phyloP scores from a whole-genome alignment of 2,329 filamentous ascomycete species.

The Chalara sp. region DNA sequence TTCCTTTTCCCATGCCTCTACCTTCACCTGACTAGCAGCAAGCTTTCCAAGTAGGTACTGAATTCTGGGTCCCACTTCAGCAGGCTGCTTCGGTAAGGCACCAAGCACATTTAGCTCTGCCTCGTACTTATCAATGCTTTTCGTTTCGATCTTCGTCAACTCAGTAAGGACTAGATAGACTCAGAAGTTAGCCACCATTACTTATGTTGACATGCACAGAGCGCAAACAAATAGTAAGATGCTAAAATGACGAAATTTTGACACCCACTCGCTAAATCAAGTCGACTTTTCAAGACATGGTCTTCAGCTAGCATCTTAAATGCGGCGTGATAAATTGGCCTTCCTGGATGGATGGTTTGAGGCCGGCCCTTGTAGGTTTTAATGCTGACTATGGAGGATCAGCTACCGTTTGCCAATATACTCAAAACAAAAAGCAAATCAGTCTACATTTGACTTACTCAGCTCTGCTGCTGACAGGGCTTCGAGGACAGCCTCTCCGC shows the following conservation, averaged over 20 bases:
- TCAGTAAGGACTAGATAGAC: conserved; percentile 47
- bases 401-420: too few species aligned
- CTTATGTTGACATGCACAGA: too few species aligned
- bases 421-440: too few species aligned
- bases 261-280: conserved; percentile 53
- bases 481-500: conserved; percentile 70
- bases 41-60: conserved; percentile 71
- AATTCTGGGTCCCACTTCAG: conserved; percentile 59
- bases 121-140: conserved; percentile 73
- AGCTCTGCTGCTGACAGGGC: conserved; percentile 80
- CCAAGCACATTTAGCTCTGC: conserved; percentile 68
- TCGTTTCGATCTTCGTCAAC: conserved; percentile 63
- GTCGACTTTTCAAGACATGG: conserved; percentile 62
- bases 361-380: conserved; percentile 69
- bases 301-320: conserved; percentile 70
- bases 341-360: conserved; percentile 68
- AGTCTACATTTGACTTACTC: conserved; percentile 25
- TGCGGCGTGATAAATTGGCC: conserved; percentile 79
- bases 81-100: conserved; percentile 61
- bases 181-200: too few species aligned
- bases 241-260: too few species aligned
- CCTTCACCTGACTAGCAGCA: conserved; percentile 64
- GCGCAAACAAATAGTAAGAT: too few species aligned
- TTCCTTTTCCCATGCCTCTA: conserved; percentile 67
- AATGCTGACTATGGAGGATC: conserved; percentile 47